These are phyloP conservation scores for Sporothrix pallida DNA, from an alignment of 2,329 filamentous ascomycete genomes.

Conservation along the genomic window DNA sequence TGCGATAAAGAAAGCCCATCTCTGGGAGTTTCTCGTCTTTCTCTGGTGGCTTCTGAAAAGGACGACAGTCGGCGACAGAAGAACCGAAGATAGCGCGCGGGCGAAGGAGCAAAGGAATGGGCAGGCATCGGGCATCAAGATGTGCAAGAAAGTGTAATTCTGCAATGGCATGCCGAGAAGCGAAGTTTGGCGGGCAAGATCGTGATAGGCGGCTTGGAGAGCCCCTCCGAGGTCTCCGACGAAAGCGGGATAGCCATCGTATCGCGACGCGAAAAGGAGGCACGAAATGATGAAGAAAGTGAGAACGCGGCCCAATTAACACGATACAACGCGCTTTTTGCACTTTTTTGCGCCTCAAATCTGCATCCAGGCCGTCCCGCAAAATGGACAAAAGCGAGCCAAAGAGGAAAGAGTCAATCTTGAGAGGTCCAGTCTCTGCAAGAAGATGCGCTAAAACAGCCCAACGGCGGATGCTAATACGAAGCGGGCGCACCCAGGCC, in stretches of 20 bases:
- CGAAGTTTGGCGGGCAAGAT: slow-evolving; percentile 4
- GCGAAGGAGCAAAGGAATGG: background rate
- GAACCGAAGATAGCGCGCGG: background rate
- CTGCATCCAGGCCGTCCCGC: background rate
- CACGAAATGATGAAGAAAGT: background rate
- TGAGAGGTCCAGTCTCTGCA: background rate
- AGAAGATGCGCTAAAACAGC: slow-evolving; percentile 28
- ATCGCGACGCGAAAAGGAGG: background rate
- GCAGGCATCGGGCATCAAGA: slow-evolving; percentile 1
- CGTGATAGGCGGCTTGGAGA: background rate
- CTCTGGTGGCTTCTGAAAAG: background rate
- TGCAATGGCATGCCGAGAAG: background rate
- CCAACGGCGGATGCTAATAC: slow-evolving; percentile 28
- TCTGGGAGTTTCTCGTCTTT: background rate
- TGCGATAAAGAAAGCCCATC: background rate
- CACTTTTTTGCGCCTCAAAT: background rate
- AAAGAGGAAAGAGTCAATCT: slow-evolving; percentile 3
- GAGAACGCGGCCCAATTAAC: background rate
- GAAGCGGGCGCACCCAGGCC: slow-evolving; percentile 11
- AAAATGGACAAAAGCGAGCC: background rate
- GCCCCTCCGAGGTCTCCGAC: background rate
- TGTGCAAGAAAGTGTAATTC: background rate
- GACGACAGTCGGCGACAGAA: background rate
- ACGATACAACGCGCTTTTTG: background rate
- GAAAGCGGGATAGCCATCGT: background rate